These are phyloP conservation scores for Rhizopus stolonifer DNA, from an alignment of 371 early-diverging fungal genomes.

Conservation along the genomic window DNA sequence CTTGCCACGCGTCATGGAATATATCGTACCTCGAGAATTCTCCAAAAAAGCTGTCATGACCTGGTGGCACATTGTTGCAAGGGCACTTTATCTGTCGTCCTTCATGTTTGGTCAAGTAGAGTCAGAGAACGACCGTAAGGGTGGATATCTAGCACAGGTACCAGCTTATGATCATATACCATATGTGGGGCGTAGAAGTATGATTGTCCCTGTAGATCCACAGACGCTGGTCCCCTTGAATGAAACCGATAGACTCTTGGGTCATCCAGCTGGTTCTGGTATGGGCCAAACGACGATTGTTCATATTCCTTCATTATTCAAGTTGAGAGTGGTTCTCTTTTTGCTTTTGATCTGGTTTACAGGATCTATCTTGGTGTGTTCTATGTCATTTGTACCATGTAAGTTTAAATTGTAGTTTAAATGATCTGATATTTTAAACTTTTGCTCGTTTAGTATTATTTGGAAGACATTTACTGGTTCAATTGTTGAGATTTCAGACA, in stretches of 20 bases:
- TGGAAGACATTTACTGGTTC: slow-evolving; percentile 44
- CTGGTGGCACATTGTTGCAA: slow-evolving; percentile 69
- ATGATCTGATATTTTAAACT: not conserved
- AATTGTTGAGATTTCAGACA: slow-evolving; percentile 18
- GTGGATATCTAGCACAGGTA: slow-evolving; percentile 57
- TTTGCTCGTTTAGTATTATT: slow-evolving; percentile 32
- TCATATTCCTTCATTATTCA: slow-evolving; percentile 60
- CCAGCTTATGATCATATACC: slow-evolving; percentile 65
- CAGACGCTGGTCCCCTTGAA: slow-evolving; percentile 51
- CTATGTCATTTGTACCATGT: slow-evolving; percentile 49
- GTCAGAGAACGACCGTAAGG: slow-evolving; percentile 63
- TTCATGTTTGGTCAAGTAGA: slow-evolving; percentile 74
- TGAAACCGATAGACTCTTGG: slow-evolving; percentile 45
- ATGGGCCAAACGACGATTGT: slow-evolving; percentile 45
- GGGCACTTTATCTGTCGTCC: slow-evolving; percentile 61
- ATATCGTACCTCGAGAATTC: slow-evolving; percentile 47
- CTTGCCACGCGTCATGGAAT: slow-evolving; percentile 55
- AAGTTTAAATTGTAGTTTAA: slow-evolving; percentile 24
- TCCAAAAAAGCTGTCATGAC: slow-evolving; percentile 43
- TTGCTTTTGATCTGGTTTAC: slow-evolving; percentile 55
- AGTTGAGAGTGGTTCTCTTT: slow-evolving; percentile 38
- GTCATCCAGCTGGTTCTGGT: slow-evolving; percentile 42
- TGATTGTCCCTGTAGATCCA: slow-evolving; percentile 65
- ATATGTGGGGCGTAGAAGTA: slow-evolving; percentile 53
- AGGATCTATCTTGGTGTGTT: slow-evolving; percentile 39